Base-by-base conservation (phyloP, 163 green algal species). In the Chlamydomonas reinhardtii region DNA sequence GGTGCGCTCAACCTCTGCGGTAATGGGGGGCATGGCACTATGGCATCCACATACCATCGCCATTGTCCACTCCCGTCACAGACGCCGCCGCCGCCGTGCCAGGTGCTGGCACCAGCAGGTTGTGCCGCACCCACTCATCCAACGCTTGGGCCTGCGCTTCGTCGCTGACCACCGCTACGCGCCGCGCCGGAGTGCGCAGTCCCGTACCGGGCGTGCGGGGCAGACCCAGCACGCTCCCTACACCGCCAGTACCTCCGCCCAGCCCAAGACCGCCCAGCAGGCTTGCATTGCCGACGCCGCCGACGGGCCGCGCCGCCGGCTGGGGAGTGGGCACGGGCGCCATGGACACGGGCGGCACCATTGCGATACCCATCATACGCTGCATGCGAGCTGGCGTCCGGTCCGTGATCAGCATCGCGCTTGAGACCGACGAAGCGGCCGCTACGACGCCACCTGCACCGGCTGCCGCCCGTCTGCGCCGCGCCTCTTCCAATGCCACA, bases 181-280 rank as follows among this genome's bases (percentile, higher is more conserved):
- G 80, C 31, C 80, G 80, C 34, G 80, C 80, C 1, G 80, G 80
- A 16, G 80, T 86, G 25, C 70, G 54, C 17, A 86, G 69, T 25
- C 34, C 80, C 1, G 70, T 62, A 24, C 68, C 79, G 2, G 79
- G 79, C 24, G 79, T 85, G 48, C 79, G 79, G 1, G 68, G 64
- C 68, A 70, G 16, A 29, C 24, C 39, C n/a, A n/a, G n/a, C n/a
- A n/a, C n/a, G n/a, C n/a, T n/a, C n/a, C n/a, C n/a, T 39, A 74
- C 3, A 11, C 8, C 61, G 61, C 25, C 61, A 22, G 39, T 8
- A 48, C 39, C 39, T 8, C 61, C 61, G 17, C 61, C 61, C 61
- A n/a, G 24, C 24, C 61, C 61, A 2, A 66, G 15, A 22, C 24
- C 24, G 61, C 61, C 17, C 61, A 31, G 61, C 25, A n/a, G 8